Base-by-base conservation (phyloP, 2,329 filamentous ascomycete genomes). In the Blastomyces silverae region DNA sequence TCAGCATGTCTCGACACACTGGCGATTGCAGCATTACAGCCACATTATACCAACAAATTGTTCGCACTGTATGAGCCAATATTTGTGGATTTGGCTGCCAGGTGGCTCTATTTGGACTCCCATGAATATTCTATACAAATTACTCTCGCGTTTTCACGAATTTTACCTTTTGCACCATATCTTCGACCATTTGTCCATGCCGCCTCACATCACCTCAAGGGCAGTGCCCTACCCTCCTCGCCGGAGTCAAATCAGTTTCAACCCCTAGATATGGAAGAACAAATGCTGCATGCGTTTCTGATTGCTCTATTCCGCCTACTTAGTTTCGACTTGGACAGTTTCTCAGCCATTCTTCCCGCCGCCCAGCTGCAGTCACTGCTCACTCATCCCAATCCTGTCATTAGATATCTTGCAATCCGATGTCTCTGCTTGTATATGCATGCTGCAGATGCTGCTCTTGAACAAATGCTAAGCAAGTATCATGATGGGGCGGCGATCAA, bases 151-250 rank as follows among this genome's bases (percentile, higher is more conserved):
- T 89, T 96, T 78, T 89, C 90, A 66, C 85, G 89, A 72, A 83
- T 96, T 67, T 76, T 97, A 70, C 90, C 91, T 22, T 88, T 94
- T 80, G 89, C 90, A 69, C 89, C 91, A 61, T 86, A 93, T 73
- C 81, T 97, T 55, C 86, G 88, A 63, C 84, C 87, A 66, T 90
- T 92, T 74, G 83, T 91, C 67, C 84, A 87, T 76, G 80, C 81
- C 71, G 74, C 76, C 69, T 71, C 75, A 60, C 67, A 71, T 63
- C 73, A 71, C 66, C 70, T 72, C 68, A 70, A 71, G 70, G 73
- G 73, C 22, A 25, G n/a, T 71, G 67, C 68, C 69, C 70, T 76
- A 66, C 73, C 75, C 64, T 69, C 69, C 67, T 73, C 72, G 69
- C 70, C 69, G 69, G 71, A 70, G 63, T 72, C 70, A 56, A 72